Evolutionary conservation across 2,329 filamentous ascomycete species (phyloP).

Genomic region (Aspergillus vadensis): DNA sequence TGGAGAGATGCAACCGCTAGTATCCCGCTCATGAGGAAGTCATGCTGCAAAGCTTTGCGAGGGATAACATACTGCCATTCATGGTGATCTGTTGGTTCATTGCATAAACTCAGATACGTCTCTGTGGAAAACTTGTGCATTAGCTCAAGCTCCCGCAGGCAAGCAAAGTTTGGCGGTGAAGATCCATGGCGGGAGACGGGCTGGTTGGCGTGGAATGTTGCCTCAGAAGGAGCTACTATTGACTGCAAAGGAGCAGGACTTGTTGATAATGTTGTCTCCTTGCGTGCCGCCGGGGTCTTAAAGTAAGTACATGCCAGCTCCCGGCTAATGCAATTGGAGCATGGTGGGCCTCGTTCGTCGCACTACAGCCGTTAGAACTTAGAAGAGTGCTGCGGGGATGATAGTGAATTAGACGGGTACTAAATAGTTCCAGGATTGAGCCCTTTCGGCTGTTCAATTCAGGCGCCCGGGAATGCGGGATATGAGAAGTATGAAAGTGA

Average conservation of each 20-base stretch:
- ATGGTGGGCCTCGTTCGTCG: conserved; percentile 44
- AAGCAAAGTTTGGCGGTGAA: conserved; percentile 18
- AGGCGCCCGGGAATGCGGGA: no score
- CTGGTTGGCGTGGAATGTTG: not conserved
- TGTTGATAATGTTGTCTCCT: conserved; percentile 7
- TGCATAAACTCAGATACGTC: conserved; percentile 48
- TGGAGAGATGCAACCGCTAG: conserved; percentile 45
- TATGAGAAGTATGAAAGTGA: not conserved
- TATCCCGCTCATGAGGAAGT: conserved; percentile 47
- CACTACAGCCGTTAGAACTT: conserved; percentile 33
- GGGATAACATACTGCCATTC: conserved; percentile 46
- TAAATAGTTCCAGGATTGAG: not conserved
- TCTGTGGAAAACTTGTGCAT: conserved; percentile 56
- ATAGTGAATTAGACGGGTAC: not conserved
- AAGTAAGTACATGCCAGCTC: conserved; percentile 37
- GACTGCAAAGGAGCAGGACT: conserved; percentile 11
- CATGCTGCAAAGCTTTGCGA: conserved; percentile 42
- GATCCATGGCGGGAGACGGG: not conserved
- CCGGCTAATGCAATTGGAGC: conserved; percentile 41
- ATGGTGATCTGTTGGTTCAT: conserved; percentile 32
- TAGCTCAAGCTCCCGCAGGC: conserved; percentile 49
- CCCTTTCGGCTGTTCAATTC: no score
- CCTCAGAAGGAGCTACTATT: not conserved
- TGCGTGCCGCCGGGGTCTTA: conserved; percentile 23
- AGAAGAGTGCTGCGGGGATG: not conserved